These are phyloP conservation scores for Trametopsis cervina DNA, from an alignment of 768 basidiomycete genomes.

Conservation along the genomic window DNA sequence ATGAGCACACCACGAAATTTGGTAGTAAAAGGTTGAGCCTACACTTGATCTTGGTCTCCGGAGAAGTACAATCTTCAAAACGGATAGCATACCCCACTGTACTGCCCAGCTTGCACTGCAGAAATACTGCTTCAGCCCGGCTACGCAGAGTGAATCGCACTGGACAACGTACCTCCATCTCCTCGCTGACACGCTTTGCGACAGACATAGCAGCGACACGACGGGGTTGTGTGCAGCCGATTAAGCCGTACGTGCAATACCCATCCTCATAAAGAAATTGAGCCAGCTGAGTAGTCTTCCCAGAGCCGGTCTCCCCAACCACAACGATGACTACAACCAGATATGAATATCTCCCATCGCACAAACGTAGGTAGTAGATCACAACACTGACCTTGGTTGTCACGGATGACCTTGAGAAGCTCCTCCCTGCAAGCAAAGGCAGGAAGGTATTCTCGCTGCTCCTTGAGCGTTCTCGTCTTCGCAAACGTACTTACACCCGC, in stretches of 20 bases:
- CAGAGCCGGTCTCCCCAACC: constrained; percentile 99
- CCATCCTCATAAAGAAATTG: constrained; percentile 98
- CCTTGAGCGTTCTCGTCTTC: constrained; percentile 74
- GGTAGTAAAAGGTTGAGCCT: constrained; percentile 19
- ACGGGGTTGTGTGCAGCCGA: constrained; percentile 96
- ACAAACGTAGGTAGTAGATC: neutral
- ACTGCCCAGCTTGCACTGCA: constrained; percentile 78
- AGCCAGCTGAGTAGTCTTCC: constrained; percentile 93
- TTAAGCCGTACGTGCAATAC: constrained; percentile 81
- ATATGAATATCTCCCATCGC: neutral
- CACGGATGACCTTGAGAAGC: constrained; percentile 77
- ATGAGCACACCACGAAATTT: neutral
- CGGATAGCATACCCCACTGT: constrained; percentile 97
- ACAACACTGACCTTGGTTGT: constrained; percentile 73
- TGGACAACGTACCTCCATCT: constrained; percentile 78
- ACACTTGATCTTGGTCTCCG: constrained; percentile 98
- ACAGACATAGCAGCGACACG: constrained; percentile 99
- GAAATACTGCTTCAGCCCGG: neutral
- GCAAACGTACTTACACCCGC: constrained; percentile 79
- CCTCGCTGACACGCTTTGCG: constrained; percentile 99
- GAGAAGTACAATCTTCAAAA: constrained; percentile 94
- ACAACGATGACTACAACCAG: constrained; percentile 71
- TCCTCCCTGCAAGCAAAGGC: constrained; percentile 98
- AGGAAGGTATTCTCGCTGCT: constrained; percentile 94
- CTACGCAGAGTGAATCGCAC: neutral